These are phyloP conservation scores for Claviceps citrina DNA, from an alignment of 2,329 filamentous ascomycete genomes.

Conservation along the genomic window DNA sequence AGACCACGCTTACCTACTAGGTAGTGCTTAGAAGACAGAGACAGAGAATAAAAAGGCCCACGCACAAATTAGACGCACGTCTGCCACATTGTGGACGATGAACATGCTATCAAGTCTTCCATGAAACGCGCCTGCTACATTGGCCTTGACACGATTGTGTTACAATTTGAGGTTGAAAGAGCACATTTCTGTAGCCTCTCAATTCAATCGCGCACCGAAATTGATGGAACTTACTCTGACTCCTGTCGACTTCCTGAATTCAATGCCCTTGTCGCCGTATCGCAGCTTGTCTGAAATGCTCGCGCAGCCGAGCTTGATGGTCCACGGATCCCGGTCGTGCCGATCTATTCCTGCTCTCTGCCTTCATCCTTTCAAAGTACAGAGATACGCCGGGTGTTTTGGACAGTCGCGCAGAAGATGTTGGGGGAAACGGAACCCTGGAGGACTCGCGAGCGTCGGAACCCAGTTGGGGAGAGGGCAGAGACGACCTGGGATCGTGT, in stretches of 20 bases:
- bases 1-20: neutral
- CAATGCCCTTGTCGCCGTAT: slow-evolving; percentile 6
- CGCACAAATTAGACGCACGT: slow-evolving; percentile 15
- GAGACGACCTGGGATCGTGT: neutral
- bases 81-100: no score
- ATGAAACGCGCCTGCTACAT: no score
- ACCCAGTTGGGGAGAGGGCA: slow-evolving; percentile 9
- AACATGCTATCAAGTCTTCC: no score
- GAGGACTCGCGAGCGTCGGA: slow-evolving; percentile 10
- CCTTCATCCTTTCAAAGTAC: slow-evolving; percentile 11
- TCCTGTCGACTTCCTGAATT: slow-evolving; percentile 5
- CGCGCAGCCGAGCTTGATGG: slow-evolving; percentile 13
- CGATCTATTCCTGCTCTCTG: slow-evolving; percentile 6
- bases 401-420: slow-evolving; percentile 7
- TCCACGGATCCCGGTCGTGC: slow-evolving; percentile 8
- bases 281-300: slow-evolving; percentile 15
- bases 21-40: neutral
- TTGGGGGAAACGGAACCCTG: slow-evolving; percentile 7
- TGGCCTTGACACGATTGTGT: no score
- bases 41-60: slow-evolving; percentile 10
- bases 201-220: no score
- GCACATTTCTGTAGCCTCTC: no score
- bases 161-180: no score
- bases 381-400: slow-evolving; percentile 10
- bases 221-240: no score